Base-by-base conservation (phyloP, 1,284 basidiomycete genomes). In the Papiliotrema nemorosa region DNA sequence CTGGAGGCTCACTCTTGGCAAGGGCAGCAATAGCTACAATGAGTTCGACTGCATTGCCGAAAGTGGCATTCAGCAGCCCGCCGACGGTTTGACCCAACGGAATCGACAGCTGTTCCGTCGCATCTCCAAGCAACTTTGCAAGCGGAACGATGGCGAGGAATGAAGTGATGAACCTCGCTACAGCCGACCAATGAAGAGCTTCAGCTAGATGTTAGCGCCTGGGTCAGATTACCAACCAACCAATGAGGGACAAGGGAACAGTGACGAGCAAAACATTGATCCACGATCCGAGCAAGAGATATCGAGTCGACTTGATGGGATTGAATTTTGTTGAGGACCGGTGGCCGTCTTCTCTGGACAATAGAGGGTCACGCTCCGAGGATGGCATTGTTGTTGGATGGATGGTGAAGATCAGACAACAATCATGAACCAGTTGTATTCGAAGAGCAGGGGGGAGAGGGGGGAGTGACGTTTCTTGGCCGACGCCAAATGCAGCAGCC, bases 91-190 rank as follows among this genome's bases (percentile, higher is more conserved):
- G 84, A 90, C 33, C 85, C 87, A 26, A 90, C 76, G 0, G 88
- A 91, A 64, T 88, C 1, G 87, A 87, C 70, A 90, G 79, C 70
- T 93, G 87, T 56, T 94, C 89, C 1, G 90, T 94, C 3, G 88
- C 84, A 59, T 90, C 87, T 14, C 90, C 90, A 16, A 70, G 59
- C 58, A 85, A 87, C 76, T 86, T 85, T 36, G 87, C 87, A 31
- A 93, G 79, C n/a, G 90, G 90, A 48, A 93, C 79, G 60, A 94
- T 91, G 6, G 89, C 87, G 35, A 90, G 66, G 72, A 93, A 94
- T 54, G 86, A 88, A 67, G 88, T 86, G 5, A 76, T 74, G 66
- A 93, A 94, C n/a, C 87, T 82, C 37, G 86, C 78, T 9, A 82
- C 84, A n/a, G 87, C 86, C 75, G 88, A 86, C 87, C 86, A 88